Percentiles rank a stretch among this genome's conserved stretches.
These are phyloP conservation scores for Melocanna baccifera DNA, from an alignment of 176 grass and related monocot genomes.

Conservation along the genomic window DNA sequence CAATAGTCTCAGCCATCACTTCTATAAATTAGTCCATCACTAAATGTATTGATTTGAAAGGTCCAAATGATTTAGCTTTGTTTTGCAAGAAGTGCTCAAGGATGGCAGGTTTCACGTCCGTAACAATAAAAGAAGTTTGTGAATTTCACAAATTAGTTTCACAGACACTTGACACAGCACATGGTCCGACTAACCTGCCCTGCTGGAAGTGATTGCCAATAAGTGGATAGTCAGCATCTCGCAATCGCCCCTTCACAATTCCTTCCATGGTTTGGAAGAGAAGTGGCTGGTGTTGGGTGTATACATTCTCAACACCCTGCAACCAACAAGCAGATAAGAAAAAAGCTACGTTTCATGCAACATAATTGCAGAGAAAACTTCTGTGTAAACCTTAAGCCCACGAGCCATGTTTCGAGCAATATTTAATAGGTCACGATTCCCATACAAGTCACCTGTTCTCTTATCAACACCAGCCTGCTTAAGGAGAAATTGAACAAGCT, in stretches of 20 bases:
- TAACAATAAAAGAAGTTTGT: background rate
- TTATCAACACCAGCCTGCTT: conserved; percentile 96
- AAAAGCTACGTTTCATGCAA: conserved; percentile 17
- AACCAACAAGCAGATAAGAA: conserved; percentile 28
- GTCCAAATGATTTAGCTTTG: conserved; percentile 1
- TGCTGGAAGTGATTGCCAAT: conserved; percentile 95
- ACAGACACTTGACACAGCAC: conserved; percentile 7
- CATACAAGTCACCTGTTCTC: conserved; percentile 86
- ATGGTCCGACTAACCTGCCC: conserved; percentile 55
- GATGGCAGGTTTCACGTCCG: background rate
- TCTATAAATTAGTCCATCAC: conserved; percentile 15
- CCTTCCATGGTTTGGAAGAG: conserved; percentile 93
- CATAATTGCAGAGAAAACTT: conserved; percentile 24
- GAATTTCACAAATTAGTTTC: conserved; percentile 15
- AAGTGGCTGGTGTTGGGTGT: conserved; percentile 98
- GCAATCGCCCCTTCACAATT: conserved; percentile 84
- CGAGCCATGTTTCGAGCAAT: conserved; percentile 99
- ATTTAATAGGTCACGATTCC: conserved; percentile 92
- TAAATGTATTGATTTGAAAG: background rate
- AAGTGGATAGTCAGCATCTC: conserved; percentile 92
- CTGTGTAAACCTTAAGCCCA: conserved; percentile 73
- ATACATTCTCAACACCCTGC: conserved; percentile 96
- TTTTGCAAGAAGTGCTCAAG: background rate
- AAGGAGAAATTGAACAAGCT: conserved; percentile 98
- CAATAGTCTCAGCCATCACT: background rate